Percentiles rank a stretch among this genome's conserved stretches.
Conservation (phyloP, 306 rosid species). For the Medicago truncatula region DNA sequence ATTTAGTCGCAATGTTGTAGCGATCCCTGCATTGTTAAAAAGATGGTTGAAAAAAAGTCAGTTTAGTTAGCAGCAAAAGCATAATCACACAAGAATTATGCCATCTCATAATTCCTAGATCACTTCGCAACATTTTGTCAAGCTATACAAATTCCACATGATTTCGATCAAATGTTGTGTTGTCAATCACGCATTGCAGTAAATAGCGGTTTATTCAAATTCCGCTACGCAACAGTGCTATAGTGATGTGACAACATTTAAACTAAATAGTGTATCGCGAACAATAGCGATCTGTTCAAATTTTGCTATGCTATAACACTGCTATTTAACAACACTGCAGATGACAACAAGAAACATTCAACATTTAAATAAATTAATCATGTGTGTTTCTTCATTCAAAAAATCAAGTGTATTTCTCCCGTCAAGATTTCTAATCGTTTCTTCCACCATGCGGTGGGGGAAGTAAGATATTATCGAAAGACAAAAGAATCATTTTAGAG, state of each 20-base stretch:
- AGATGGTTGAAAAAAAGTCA: background rate
- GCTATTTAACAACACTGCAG: background rate
- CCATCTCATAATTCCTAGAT: background rate
- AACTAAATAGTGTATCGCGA: background rate
- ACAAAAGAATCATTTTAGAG: background rate
- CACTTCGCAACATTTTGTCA: no score
- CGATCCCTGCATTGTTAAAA: slow-evolving; percentile 63
- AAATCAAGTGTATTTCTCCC: background rate
- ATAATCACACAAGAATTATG: background rate
- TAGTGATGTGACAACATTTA: background rate
- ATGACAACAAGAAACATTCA: background rate
- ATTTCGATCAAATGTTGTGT: background rate
- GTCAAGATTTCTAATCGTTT: background rate
- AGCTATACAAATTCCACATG: no score
- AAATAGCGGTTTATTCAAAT: background rate
- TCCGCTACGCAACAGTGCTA: background rate
- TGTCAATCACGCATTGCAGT: background rate
- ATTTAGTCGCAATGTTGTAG: slow-evolving; percentile 70
- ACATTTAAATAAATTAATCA: background rate
- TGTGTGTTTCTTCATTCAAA: background rate
- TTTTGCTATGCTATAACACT: background rate
- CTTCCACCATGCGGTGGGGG: background rate
- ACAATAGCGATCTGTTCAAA: background rate
- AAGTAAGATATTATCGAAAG: background rate
- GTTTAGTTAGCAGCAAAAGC: slow-evolving; percentile 18